A percentile compares a stretch with the other conserved stretches of the same genome.
These are phyloP conservation scores for Eucalyptus urophylla DNA, from an alignment of 345 rosid genomes.

Conservation along the genomic window DNA sequence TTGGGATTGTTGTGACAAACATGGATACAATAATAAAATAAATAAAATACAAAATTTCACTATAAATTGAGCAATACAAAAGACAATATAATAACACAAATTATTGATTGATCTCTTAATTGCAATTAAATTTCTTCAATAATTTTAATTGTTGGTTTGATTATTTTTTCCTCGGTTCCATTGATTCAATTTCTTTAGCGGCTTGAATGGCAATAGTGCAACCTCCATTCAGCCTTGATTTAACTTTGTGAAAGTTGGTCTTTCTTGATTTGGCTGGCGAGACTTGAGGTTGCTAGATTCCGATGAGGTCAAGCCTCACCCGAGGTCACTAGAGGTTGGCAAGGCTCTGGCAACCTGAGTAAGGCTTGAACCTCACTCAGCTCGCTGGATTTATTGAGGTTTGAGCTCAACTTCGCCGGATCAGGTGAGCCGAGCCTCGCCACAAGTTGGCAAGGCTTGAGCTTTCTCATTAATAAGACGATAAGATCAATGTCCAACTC, in stretches of 20 bases:
- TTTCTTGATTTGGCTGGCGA: neutral
- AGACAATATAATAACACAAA: too few species aligned
- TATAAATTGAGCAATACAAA: neutral
- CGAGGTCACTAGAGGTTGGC: accelerated
- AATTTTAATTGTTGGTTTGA: accelerated
- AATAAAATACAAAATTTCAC: too few species aligned
- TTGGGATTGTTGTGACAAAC: neutral
- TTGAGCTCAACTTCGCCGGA: accelerated
- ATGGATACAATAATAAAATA: neutral
- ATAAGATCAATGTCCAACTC: too few species aligned
- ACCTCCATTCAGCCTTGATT: neutral
- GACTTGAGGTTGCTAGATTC: too few species aligned
- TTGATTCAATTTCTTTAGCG: neutral
- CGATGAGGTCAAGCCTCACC: too few species aligned
- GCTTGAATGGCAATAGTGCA: neutral
- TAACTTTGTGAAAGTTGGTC: neutral
- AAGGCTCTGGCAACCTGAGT: accelerated
- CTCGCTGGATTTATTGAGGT: accelerated
- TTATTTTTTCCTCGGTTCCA: neutral
- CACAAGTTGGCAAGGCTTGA: accelerated
- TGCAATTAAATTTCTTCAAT: neutral
- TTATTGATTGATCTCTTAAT: too few species aligned
- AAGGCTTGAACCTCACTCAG: accelerated
- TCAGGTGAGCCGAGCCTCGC: accelerated
- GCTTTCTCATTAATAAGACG: accelerated